These are phyloP conservation scores for Trichoderma afroharzianum DNA, from an alignment of 2,329 filamentous ascomycete species.

Conservation along the genomic window DNA sequence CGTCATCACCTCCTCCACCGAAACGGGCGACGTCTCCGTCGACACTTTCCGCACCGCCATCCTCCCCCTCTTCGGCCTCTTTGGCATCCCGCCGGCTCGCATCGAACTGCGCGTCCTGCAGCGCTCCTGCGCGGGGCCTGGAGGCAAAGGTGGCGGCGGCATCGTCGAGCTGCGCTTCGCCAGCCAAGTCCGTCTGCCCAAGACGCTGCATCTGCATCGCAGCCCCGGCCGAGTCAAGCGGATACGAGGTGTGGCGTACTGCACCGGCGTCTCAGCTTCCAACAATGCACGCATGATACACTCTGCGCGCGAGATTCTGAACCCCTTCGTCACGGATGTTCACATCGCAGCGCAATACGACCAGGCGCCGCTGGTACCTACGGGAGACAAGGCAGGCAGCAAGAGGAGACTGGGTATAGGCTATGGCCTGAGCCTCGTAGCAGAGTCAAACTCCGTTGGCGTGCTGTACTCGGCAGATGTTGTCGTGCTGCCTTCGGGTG, in stretches of 20 bases:
- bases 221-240: conserved; percentile 81
- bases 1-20: conserved; percentile 84
- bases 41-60: conserved; percentile 93
- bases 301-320: conserved; percentile 79
- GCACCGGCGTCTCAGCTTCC: conserved; percentile 82
- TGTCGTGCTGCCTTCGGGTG: conserved; percentile 69
- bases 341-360: conserved; percentile 84
- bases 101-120: conserved; percentile 82
- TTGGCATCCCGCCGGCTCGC: conserved; percentile 75
- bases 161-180: conserved; percentile 92
- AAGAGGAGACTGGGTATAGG: conserved; percentile 76
- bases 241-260: conserved; percentile 90
- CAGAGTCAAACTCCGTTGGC: conserved; percentile 79
- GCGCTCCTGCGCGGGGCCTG: conserved; percentile 71
- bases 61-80: conserved; percentile 82
- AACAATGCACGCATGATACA: conserved; percentile 97
- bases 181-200: conserved; percentile 87
- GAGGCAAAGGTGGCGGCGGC: conserved; percentile 78
- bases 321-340: conserved; percentile 80
- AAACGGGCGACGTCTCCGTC: conserved; percentile 80
- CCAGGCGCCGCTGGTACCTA: conserved; percentile 54
- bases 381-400: conserved; percentile 51
- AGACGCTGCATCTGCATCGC: conserved; percentile 83
- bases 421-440: conserved; percentile 86
- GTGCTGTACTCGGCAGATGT: conserved; percentile 87